Base-by-base conservation (phyloP, 73 alveolate species). In the Uronychia binucleata region DNA sequence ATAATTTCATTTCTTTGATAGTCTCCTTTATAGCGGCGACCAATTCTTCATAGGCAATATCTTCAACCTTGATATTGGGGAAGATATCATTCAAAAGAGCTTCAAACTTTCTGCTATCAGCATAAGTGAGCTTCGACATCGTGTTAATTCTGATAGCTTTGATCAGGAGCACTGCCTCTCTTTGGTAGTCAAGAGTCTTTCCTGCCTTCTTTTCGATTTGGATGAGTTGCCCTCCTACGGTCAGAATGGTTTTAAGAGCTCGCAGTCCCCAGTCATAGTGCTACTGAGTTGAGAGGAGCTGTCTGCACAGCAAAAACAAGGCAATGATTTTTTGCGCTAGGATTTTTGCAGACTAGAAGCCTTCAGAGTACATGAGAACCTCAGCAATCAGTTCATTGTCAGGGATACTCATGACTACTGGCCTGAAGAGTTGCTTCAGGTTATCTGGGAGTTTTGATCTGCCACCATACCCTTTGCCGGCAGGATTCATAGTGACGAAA, bases 181-280 rank as follows among this genome's bases (percentile, higher is more conserved):
- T 90, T 84, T 92, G 96, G 88, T 93, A 94, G 33, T 89, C 60
- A 5, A 95, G 95, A 8, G 83, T 79, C 77, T 82, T 86, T 79
- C 99, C 98, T 92, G 95, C 96, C 84, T 94, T 90, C 57, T 95
- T 92, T 86, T 96, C 99, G 79, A 89, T 93, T 87, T 99, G 99
- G 57, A 98, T 94, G 75, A 98, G 97, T 79, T 98, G 97, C 13
- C 99, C 99, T 1, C 99, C 99, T 77, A 98, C 97, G 19, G 99
- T 99, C 77, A 99, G 91, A 77, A 98, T 99, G 0, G 99, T 98
- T 93, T 99, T 99, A 32, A 99, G 92, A 30, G 99, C 99, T 90
- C 99, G 97, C 27, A 99, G 97, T 33, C 99, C 99, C 99, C 99
- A 99, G 92, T 99, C 99, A 91, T 99, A 99, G 93, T 99, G 99